A percentile compares a stretch with the other conserved stretches of the same genome.
These are phyloP conservation scores for Pyrenula aspistea DNA, from an alignment of 495 filamentous ascomycete genomes.

Conservation along the genomic window DNA sequence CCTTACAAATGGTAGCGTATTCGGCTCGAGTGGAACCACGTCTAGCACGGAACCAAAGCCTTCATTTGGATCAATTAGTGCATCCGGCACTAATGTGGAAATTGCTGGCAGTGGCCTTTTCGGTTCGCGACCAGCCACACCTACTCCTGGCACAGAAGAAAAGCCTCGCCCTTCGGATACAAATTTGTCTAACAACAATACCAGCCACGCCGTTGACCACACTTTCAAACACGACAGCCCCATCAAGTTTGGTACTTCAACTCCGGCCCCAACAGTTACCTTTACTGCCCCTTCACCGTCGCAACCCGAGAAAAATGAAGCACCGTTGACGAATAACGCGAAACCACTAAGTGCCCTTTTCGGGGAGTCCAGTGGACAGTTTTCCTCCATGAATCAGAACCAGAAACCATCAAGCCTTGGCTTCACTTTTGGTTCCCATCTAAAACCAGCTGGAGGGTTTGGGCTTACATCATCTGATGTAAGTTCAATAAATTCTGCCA, in stretches of 20 bases:
- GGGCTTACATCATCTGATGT: slow-evolving; percentile 25
- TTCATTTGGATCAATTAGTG: slow-evolving; percentile 12
- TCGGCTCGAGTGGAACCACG: slow-evolving; percentile 4
- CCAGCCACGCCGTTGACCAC: slow-evolving; percentile 26
- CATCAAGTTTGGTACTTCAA: slow-evolving; percentile 31
- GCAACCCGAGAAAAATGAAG: slow-evolving; percentile 7
- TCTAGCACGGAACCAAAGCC: slow-evolving; percentile 20
- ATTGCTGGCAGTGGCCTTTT: background rate
- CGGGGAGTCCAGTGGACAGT: slow-evolving; percentile 22
- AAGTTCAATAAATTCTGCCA: slow-evolving; percentile 27
- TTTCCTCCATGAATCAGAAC: slow-evolving; percentile 12
- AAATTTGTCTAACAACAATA: slow-evolving; percentile 9
- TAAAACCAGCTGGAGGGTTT: slow-evolving; percentile 18
- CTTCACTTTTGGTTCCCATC: slow-evolving; percentile 25
- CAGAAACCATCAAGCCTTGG: slow-evolving; percentile 15
- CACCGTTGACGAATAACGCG: slow-evolving; percentile 1
- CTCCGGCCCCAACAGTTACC: slow-evolving; percentile 13
- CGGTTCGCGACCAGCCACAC: background rate
- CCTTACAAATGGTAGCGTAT: background rate
- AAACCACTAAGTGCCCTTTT: slow-evolving; percentile 32
- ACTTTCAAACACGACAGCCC: slow-evolving; percentile 41
- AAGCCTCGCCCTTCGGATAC: slow-evolving; percentile 6
- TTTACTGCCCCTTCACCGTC: slow-evolving; percentile 20
- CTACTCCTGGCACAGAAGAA: background rate
- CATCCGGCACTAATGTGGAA: background rate